phyloP scores from a whole-genome alignment of 441 rosid genomes.

The Pelargonium cotyledonis region DNA sequence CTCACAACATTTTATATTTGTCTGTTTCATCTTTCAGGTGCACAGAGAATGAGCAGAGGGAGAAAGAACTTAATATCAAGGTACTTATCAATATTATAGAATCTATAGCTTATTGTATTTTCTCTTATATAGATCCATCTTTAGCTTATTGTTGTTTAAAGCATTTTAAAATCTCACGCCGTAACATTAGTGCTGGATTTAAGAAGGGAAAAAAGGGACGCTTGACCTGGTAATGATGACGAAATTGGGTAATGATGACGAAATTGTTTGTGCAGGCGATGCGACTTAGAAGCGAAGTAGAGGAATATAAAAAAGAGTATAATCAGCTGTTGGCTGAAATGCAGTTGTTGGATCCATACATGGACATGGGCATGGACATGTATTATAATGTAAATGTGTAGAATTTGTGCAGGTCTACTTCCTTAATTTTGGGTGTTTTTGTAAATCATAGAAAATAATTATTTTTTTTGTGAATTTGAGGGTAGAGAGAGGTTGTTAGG shows the following conservation, averaged over 20 bases:
- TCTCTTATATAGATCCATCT: no score
- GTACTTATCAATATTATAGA: constrained; percentile 28
- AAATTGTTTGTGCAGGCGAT: constrained; percentile 37
- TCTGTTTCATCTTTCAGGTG: constrained; percentile 39
- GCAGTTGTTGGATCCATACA: neutral
- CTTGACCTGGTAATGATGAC: no score
- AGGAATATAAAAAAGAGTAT: constrained; percentile 36
- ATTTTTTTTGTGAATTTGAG: no score
- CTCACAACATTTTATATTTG: neutral
- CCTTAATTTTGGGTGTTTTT: no score
- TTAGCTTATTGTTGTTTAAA: no score
- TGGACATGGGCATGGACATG: constrained; percentile 27
- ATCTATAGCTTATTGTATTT: no score
- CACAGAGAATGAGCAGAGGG: constrained; percentile 51
- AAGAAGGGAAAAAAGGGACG: no score
- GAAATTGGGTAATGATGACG: neutral
- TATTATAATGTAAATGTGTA: constrained; percentile 34
- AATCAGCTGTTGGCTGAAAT: constrained; percentile 41
- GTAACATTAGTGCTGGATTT: no score
- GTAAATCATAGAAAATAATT: no score
- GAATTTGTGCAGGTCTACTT: constrained; percentile 3
- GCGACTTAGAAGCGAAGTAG: constrained; percentile 45
- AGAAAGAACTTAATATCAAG: constrained; percentile 54
- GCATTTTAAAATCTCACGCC: no score
- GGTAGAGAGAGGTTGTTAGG: no score